Percentiles rank a stretch among this genome's conserved stretches.
Conservation (phyloP, 2,329 filamentous ascomycete species). For the Zarea fungicola region DNA sequence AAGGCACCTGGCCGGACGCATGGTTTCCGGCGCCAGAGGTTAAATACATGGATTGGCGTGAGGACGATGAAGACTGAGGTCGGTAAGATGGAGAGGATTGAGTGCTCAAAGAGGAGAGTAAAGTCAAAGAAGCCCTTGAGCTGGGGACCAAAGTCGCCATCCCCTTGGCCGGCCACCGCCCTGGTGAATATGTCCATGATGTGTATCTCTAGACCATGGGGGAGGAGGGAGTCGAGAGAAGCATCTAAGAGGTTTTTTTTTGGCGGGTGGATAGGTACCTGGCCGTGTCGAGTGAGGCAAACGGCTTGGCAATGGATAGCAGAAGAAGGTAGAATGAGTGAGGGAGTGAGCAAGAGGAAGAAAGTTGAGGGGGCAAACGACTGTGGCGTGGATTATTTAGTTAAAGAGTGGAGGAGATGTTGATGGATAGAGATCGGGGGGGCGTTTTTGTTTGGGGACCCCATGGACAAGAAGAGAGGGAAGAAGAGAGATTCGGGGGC, state of each 20-base stretch:
- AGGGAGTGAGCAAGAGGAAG: background rate
- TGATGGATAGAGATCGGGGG: conserved; percentile 7
- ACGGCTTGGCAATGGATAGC: background rate
- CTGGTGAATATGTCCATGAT: conserved; percentile 7
- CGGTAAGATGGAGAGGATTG: conserved; percentile 9
- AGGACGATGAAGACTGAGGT: conserved; percentile 15
- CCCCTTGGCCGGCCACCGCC: conserved; percentile 1
- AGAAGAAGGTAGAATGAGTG: background rate
- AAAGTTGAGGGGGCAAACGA: too few relatives aligned
- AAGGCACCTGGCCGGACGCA: conserved; percentile 12
- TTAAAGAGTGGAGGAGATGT: conserved; percentile 9
- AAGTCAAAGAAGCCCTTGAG: conserved; percentile 11
- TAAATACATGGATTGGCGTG: conserved; percentile 7
- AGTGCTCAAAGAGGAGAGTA: conserved; percentile 8
- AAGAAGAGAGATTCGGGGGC: conserved; percentile 7
- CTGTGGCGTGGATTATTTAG: background rate
- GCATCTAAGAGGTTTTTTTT: too few relatives aligned
- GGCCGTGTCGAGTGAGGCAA: background rate
- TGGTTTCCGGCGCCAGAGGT: conserved; percentile 3
- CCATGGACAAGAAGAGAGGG: conserved; percentile 8
- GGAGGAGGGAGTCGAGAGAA: conserved; percentile 2
- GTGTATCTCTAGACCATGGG: conserved; percentile 5
- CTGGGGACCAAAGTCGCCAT: conserved; percentile 8
- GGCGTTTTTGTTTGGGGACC: conserved; percentile 9
- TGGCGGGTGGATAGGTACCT: background rate